Conservation (phyloP, 2,329 filamentous ascomycete species). For the Stromatinia cepivora region DNA sequence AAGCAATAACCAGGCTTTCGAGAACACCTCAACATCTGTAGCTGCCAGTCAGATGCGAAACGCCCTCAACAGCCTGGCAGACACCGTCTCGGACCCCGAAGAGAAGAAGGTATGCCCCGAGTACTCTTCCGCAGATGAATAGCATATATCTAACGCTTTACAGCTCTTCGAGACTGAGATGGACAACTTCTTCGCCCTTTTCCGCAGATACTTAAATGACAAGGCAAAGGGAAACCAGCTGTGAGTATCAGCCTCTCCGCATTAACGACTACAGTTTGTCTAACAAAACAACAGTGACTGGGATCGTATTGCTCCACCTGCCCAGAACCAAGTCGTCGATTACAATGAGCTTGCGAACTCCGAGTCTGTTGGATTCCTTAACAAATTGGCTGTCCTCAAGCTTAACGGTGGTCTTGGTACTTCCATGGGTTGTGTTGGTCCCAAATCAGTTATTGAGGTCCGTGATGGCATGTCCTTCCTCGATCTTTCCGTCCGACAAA, state of each 20-base stretch:
- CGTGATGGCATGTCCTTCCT: slow-evolving; percentile 99
- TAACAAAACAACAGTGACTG: slow-evolving; percentile 66
- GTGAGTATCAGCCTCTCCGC: slow-evolving; percentile 47
- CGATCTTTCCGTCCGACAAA: slow-evolving; percentile 96
- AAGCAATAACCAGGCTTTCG: slow-evolving; percentile 71
- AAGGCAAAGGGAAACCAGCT: slow-evolving; percentile 96
- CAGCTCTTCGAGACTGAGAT: slow-evolving; percentile 97
- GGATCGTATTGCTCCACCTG: slow-evolving; percentile 94
- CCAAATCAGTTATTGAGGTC: slow-evolving; percentile 99
- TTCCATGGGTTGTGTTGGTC: slow-evolving; percentile 98
- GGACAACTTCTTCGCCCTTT: slow-evolving; percentile 99
- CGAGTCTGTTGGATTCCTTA: slow-evolving; percentile 90
- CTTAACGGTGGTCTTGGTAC: slow-evolving; percentile 99
- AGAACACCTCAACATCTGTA: slow-evolving; percentile 98
- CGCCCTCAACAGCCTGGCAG: slow-evolving; percentile 85
- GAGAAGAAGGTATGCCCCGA: slow-evolving; percentile 71
- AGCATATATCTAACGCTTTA: slow-evolving; percentile 22
- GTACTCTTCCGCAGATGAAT: neutral
- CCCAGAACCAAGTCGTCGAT: slow-evolving; percentile 89
- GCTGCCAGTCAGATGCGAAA: slow-evolving; percentile 99
- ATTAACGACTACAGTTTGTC: slow-evolving; percentile 22
- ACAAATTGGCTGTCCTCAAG: slow-evolving; percentile 97
- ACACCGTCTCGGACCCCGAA: slow-evolving; percentile 80
- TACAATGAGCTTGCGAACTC: slow-evolving; percentile 88
- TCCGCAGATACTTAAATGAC: slow-evolving; percentile 97